Evolutionary conservation across 1,284 basidiomycete species (phyloP).

Genomic region (Cryptococcus jaspeensis): DNA sequence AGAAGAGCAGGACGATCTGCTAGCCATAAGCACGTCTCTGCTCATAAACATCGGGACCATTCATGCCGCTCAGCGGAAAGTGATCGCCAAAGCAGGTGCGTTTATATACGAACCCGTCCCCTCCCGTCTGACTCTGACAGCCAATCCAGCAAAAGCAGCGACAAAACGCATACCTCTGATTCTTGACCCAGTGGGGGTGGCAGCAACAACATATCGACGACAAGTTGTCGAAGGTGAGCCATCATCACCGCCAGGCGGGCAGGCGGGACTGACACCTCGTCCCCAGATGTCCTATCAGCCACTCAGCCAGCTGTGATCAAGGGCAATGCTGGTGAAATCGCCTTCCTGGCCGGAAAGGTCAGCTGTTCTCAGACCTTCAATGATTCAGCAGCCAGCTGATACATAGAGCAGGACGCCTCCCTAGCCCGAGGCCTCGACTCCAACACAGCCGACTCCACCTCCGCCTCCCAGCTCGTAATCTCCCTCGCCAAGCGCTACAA

Average conservation of each 20-base stretch:
- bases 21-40: background rate
- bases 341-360: background rate
- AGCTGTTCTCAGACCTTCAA: background rate
- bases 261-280: too few relatives aligned
- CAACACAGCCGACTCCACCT: background rate
- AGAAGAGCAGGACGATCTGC: background rate
- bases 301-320: slow-evolving; percentile 1
- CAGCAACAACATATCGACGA: too few relatives aligned
- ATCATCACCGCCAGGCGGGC: too few relatives aligned
- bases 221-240: too few relatives aligned
- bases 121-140: too few relatives aligned
- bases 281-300: background rate
- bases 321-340: slow-evolving; percentile 5
- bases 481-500: background rate
- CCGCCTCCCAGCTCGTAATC: background rate
- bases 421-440: slow-evolving; percentile 2
- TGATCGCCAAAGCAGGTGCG: background rate
- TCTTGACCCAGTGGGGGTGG: too few relatives aligned
- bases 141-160: too few relatives aligned
- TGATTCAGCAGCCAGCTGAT: background rate
- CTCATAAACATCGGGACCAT: slow-evolving; percentile 10
- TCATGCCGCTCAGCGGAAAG: background rate
- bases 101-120: too few relatives aligned
- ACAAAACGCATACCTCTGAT: too few relatives aligned
- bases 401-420: background rate